phyloP scores from a whole-genome alignment of 2,329 filamentous ascomycete species.

The Leptographium procerum region DNA sequence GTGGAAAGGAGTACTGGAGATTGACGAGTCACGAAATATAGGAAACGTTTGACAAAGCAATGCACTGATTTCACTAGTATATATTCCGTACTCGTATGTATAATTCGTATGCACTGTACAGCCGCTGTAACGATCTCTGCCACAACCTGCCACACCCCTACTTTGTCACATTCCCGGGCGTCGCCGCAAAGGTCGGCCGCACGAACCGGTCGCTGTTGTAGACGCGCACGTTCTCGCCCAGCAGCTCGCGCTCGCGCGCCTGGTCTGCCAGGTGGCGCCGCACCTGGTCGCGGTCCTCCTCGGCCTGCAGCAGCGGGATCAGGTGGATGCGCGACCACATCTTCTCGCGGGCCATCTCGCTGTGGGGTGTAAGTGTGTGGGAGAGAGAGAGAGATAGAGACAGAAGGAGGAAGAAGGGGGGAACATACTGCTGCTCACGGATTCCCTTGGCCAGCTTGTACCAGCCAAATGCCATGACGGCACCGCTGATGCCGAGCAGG shows the following conservation, averaged over 20 bases:
- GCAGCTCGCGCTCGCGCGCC: constrained; percentile 78
- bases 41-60: too few relatives aligned
- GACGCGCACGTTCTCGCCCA: constrained; percentile 72
- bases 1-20: too few relatives aligned
- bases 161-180: constrained; percentile 31
- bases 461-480: constrained; percentile 81
- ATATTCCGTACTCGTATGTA: too few relatives aligned
- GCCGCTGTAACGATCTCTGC: too few relatives aligned
- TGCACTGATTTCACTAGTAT: too few relatives aligned
- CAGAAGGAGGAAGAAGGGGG: neutral
- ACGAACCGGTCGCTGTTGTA: constrained; percentile 83
- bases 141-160: too few relatives aligned
- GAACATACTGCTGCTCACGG: constrained; percentile 76
- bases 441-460: constrained; percentile 75
- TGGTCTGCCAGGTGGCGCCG: constrained; percentile 76
- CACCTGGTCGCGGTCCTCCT: constrained; percentile 92
- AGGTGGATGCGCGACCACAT: constrained; percentile 96
- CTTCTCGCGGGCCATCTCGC: constrained; percentile 91
- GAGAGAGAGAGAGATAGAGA: neutral
- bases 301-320: constrained; percentile 85
- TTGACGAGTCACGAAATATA: too few relatives aligned
- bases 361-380: constrained; percentile 24
- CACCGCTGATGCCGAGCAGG: constrained; percentile 65
- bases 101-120: too few relatives aligned
- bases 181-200: constrained; percentile 65